Evolutionary conservation across 805 yeast genomes (phyloP).

Genomic region (Candida multigemmis): DNA sequence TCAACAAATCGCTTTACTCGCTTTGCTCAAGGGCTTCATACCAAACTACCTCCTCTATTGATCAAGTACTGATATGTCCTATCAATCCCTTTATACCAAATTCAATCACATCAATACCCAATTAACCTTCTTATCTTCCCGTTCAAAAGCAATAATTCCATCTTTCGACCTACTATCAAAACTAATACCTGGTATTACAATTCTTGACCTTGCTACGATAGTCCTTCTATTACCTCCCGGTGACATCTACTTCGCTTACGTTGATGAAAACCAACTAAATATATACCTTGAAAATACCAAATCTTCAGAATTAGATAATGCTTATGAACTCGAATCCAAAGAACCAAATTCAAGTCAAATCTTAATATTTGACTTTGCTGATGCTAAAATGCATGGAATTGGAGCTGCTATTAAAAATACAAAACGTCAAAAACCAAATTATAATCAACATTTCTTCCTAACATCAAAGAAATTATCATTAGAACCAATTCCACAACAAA

Average conservation of each 20-base stretch:
- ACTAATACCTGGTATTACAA: slow-evolving; percentile 19
- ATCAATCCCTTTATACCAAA: slow-evolving; percentile 8
- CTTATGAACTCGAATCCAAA: slow-evolving; percentile 36
- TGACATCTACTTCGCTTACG: slow-evolving; percentile 56
- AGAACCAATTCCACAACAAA: slow-evolving; percentile 44
- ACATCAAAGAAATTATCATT: slow-evolving; percentile 34
- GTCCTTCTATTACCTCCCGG: slow-evolving; percentile 59
- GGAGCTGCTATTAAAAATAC: slow-evolving; percentile 18
- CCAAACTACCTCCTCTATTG: too few relatives aligned
- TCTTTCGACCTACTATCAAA: slow-evolving; percentile 20
- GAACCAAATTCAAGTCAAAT: slow-evolving; percentile 38
- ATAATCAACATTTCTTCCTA: slow-evolving; percentile 14
- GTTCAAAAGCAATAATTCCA: slow-evolving; percentile 23
- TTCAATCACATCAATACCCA: slow-evolving; percentile 27
- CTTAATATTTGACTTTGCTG: slow-evolving; percentile 69
- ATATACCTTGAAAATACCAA: slow-evolving; percentile 36
- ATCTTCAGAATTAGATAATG: slow-evolving; percentile 39
- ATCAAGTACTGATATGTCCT: too few relatives aligned
- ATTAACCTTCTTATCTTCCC: slow-evolving; percentile 28
- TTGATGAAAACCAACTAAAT: slow-evolving; percentile 63
- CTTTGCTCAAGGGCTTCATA: too few relatives aligned
- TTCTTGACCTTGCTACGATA: slow-evolving; percentile 56
- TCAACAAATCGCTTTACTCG: too few relatives aligned
- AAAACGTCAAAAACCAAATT: slow-evolving; percentile 5
- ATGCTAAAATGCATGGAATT: slow-evolving; percentile 49